Evolutionary conservation across 75 land plant genomes (phyloP), one percentile per base, ranked within the genome.

Genomic region (Cupressus sempervirens): DNA sequence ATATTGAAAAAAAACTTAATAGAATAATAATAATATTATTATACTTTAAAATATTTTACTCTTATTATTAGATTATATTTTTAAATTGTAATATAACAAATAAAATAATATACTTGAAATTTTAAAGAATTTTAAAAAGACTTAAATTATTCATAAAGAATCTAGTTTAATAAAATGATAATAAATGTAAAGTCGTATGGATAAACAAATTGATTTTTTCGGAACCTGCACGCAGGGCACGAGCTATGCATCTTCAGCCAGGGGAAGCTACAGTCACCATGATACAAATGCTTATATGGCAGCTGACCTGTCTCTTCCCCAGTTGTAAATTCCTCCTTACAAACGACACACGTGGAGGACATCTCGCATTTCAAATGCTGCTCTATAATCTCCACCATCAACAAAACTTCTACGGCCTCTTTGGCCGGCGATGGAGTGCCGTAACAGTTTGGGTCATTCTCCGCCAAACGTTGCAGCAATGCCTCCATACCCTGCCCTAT

Each of bases 401-500:
- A 81, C 70, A 91, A 12, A 16, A 82, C 89, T 62, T 90, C 89
- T 53, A 91, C 87, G 10, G 93, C 89, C 29, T 80, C 48, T 79
- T 88, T 88, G 11, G 93, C 90, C 30, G 93, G 88, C 68, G 91
- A 91, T 1, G 89, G 88, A 10, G 89, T 45, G 1, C 89, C 89
- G 62, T 88, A 86, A 7, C 68, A 34, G 14, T 86, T 86, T 0
- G 93, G 93, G 79, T 93, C 96, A 72, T 89, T 91, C 82, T 95
- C 95, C 2, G 92, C 90, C 53, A 95, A 48, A 29, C 94, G 95
- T 83, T 95, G 94, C 82, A 95, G 41, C 65, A 95, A 80, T 52
- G 80, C 67, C 13, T 95, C 95, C 29, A 94, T 84, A 3, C 91
- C 91, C 56, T 91, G 90, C 0, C 94, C 96, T 54, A 91, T 13